Conservation (phyloP, 495 filamentous ascomycete genomes). For the Cairneyella variabilis region DNA sequence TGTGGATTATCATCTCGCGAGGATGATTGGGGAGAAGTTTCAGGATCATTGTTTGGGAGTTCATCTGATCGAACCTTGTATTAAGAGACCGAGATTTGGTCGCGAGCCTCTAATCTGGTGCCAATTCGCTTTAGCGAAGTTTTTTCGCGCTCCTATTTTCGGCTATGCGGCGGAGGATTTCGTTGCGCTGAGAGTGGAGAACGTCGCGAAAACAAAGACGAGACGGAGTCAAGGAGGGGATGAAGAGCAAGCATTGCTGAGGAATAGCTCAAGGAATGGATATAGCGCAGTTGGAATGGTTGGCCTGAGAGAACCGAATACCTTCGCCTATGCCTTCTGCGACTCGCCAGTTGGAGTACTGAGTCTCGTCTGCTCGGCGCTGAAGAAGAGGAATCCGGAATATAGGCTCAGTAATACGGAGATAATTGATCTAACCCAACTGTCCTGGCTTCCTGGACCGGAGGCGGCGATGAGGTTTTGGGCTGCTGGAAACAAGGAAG, state of each 20-base stretch:
- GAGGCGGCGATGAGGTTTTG: constrained; percentile 44
- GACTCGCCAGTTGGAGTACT: constrained; percentile 50
- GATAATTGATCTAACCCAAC: constrained; percentile 40
- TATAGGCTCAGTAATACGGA: constrained; percentile 36
- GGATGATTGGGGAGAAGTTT: constrained; percentile 49
- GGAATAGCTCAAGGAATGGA: background rate
- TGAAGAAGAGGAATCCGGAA: constrained; percentile 30
- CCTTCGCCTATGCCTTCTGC: constrained; percentile 47
- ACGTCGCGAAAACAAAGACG: background rate
- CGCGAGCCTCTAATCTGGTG: constrained; percentile 35
- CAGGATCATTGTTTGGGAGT: constrained; percentile 53
- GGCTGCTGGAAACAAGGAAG: constrained; percentile 34
- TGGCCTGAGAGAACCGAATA: constrained; percentile 40
- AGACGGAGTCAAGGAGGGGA: background rate
- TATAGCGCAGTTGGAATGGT: constrained; percentile 15
- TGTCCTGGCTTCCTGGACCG: constrained; percentile 48
- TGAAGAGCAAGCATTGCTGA: constrained; percentile 2
- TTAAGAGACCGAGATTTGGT: constrained; percentile 30
- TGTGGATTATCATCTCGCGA: constrained; percentile 53
- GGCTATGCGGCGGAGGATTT: constrained; percentile 40
- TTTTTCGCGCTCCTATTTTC: constrained; percentile 34
- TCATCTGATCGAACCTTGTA: constrained; percentile 54
- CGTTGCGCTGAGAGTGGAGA: constrained; percentile 5
- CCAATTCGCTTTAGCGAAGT: constrained; percentile 38
- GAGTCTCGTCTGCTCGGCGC: constrained; percentile 36